These are phyloP conservation scores for Suillus spraguei DNA, from an alignment of 768 basidiomycete species.

Conservation along the genomic window DNA sequence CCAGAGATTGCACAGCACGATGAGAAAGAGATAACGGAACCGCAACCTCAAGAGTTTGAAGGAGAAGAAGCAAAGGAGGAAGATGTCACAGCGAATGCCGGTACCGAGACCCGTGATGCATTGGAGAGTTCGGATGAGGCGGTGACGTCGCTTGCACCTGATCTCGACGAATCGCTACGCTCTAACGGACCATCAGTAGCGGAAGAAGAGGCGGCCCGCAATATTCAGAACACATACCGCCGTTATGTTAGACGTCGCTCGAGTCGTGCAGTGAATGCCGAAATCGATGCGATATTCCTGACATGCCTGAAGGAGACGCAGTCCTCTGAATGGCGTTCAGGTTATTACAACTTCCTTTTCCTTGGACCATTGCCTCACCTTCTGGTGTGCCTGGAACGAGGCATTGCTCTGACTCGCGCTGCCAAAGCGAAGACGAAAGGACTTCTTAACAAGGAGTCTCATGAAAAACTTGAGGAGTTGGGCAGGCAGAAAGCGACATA, in stretches of 20 bases:
- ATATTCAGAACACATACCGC: constrained; percentile 26
- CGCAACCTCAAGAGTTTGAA: not conserved
- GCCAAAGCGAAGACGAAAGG: constrained; percentile 37
- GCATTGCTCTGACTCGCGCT: constrained; percentile 24
- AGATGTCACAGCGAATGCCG: constrained; percentile 10
- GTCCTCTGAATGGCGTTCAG: constrained; percentile 30
- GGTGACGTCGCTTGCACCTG: constrained; percentile 14
- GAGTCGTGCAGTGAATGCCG: constrained; percentile 21
- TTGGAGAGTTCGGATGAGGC: constrained; percentile 7
- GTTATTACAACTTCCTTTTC: constrained; percentile 39
- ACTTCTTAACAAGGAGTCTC: constrained; percentile 27
- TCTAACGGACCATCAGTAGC: constrained; percentile 26
- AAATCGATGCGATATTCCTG: constrained; percentile 27
- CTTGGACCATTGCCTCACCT: constrained; percentile 41
- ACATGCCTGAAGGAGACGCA: constrained; percentile 31
- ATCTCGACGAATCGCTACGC: constrained; percentile 18
- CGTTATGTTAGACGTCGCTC: constrained; percentile 14
- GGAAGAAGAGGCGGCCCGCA: constrained; percentile 28
- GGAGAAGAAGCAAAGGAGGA: constrained; percentile 16
- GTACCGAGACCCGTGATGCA: not conserved
- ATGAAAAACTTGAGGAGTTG: constrained; percentile 39
- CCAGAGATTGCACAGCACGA: not conserved
- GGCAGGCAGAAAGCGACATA: constrained; percentile 29
- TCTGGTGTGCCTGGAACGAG: constrained; percentile 42
- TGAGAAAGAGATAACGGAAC: not conserved